Evolutionary conservation across 768 basidiomycete genomes (phyloP).

Genomic region (Boletus huronensis): DNA sequence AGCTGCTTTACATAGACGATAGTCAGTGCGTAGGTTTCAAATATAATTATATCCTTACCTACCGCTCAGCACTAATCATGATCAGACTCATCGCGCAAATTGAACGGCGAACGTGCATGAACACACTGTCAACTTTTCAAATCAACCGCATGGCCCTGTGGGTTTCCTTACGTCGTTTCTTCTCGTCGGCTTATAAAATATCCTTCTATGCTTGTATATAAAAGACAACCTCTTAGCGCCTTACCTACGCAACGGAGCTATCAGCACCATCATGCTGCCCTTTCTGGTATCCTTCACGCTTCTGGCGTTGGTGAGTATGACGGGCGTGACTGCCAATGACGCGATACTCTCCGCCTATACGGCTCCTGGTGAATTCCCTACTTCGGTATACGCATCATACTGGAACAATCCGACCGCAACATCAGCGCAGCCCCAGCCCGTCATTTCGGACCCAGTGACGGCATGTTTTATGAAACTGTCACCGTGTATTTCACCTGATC

Average conservation of each 20-base stretch:
- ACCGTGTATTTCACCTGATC: background rate
- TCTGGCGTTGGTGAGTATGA: conserved; percentile 9
- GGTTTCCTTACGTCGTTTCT: background rate
- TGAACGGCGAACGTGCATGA: conserved; percentile 15
- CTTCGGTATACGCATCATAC: conserved; percentile 55
- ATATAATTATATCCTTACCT: too few species aligned
- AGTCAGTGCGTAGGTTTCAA: background rate
- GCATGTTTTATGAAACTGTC: conserved; percentile 34
- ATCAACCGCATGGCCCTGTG: background rate
- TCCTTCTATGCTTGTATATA: conserved; percentile 1
- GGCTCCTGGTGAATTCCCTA: conserved; percentile 60
- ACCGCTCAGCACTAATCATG: background rate
- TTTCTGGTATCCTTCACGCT: conserved; percentile 9
- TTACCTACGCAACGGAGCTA: background rate
- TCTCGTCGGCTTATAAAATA: background rate
- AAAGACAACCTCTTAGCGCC: background rate
- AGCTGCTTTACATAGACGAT: background rate
- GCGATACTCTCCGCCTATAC: conserved; percentile 43
- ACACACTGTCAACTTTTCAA: background rate
- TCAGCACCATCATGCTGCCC: conserved; percentile 13
- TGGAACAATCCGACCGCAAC: conserved; percentile 70
- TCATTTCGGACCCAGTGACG: conserved; percentile 64
- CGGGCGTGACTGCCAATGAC: conserved; percentile 5
- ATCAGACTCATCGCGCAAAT: background rate
- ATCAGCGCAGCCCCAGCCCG: conserved; percentile 64